Base-by-base conservation (phyloP, 2,329 filamentous ascomycete genomes). In the Cyclaneusma minus region DNA sequence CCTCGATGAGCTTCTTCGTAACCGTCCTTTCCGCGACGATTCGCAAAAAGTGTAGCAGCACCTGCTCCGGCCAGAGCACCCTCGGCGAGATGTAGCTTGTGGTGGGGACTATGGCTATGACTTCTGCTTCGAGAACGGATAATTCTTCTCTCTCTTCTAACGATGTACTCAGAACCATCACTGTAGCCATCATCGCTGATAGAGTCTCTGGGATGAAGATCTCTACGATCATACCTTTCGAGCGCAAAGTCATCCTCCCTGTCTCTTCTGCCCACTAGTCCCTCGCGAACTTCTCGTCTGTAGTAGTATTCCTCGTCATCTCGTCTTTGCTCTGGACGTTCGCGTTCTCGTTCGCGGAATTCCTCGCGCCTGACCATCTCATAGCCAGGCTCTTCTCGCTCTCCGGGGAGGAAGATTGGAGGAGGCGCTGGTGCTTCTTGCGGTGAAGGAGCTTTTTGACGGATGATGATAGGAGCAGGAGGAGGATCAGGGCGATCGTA, bases 61-160 rank as follows among this genome's bases (percentile, higher is more conserved):
- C 69, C 70, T 11, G 70, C 70, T 10, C 68, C 70, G 15, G 70
- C 70, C 10, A 74, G 54, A 7, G 68, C 70, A n/a, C 70, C 70
- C 40, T 72, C 68, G 13, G 69, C 69, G 4, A 76, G 46, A 37
- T 72, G 64, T 21, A 64, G 62, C 44, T 60, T 70, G 37, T 65
- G 64, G 35, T 67, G 59, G 25, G 58, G 51, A 21, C 56, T 56
- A 4, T 55, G 49, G 35, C 60, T 62, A 25, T 57, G 51, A 21
- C 56, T 56, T 4, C 55, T 49, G 35, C 60, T 62, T 20, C 36
- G 30, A 7, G 30, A 29, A 13, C 30, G 22, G 1, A 25, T 18
- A 8, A 51, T 50, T 34, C 64, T 68, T 22, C 60, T 55, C 11
- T 65, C 62, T 12, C 60, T 58, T 11, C 55, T 60, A 17, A 65